A percentile compares a stretch with the other conserved stretches of the same genome.
Conservation (phyloP, 305 asterid genomes). For the Andrographis paniculata region DNA sequence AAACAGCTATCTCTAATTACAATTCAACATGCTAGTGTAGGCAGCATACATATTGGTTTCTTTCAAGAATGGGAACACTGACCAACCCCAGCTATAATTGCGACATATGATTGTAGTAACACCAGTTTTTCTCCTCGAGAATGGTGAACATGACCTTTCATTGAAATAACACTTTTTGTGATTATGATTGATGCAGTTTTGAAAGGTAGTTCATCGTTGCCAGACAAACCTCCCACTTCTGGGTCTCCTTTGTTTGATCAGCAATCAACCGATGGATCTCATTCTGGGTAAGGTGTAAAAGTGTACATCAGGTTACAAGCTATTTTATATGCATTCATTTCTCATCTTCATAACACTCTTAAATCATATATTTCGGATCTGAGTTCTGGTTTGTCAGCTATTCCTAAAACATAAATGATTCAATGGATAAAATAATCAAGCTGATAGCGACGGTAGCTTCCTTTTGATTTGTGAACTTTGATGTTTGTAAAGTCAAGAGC, state of each 20-base stretch:
- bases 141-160: constrained; percentile 8
- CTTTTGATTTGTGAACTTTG: constrained; percentile 4
- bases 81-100: neutral
- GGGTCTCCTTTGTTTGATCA: constrained; percentile 57
- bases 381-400: neutral
- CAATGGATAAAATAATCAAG: neutral
- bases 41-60: neutral
- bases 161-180: constrained; percentile 1
- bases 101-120: neutral
- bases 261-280: constrained; percentile 59
- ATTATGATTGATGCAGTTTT: constrained; percentile 50
- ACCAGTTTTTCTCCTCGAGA: neutral
- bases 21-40: neutral
- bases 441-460: constrained; percentile 5
- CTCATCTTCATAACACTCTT: constrained; percentile 3
- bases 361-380: neutral
- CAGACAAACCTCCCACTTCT: constrained; percentile 69
- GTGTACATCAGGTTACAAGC: constrained; percentile 7
- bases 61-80: constrained; percentile 7
- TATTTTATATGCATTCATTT: constrained; percentile 3
- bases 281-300: constrained; percentile 56
- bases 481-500: neutral
- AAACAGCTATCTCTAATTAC: constrained; percentile 3
- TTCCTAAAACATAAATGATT: neutral
- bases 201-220: constrained; percentile 78